Conservation (phyloP, 805 yeast genomes). For the Cyberlindnera saturnus region DNA sequence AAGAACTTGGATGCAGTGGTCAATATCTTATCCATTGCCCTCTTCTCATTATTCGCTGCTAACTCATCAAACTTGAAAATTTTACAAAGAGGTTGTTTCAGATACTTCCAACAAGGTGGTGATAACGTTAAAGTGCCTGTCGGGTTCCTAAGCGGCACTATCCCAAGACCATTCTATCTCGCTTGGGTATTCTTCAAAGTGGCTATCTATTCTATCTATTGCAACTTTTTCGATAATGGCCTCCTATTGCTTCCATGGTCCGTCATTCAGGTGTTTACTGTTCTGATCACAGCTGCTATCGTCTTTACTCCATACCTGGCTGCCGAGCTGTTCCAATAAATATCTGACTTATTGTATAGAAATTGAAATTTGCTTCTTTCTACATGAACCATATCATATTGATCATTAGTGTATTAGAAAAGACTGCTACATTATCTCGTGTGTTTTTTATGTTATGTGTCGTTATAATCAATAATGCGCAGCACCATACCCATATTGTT, state of each 20-base stretch:
- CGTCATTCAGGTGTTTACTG: conserved; percentile 57
- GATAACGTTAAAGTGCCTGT: conserved; percentile 73
- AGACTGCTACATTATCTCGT: conserved; percentile 1
- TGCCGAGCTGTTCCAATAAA: conserved; percentile 18
- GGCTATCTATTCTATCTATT: conserved; percentile 74
- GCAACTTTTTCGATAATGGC: conserved; percentile 66
- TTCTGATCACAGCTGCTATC: conserved; percentile 64
- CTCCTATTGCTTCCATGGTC: conserved; percentile 63
- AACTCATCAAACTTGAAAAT: conserved; percentile 57
- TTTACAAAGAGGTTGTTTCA: conserved; percentile 84
- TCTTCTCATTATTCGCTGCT: conserved; percentile 88
- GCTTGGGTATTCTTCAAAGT: conserved; percentile 87
- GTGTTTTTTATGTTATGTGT: not conserved
- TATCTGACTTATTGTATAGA: not conserved
- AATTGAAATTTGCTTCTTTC: not conserved
- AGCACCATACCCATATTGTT: conserved; percentile 5
- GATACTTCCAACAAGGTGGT: conserved; percentile 82
- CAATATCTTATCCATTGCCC: conserved; percentile 85
- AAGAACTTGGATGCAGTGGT: conserved; percentile 78
- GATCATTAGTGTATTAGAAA: conserved; percentile 9
- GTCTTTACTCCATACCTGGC: conserved; percentile 76
- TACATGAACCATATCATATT: not conserved
- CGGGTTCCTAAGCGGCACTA: conserved; percentile 74
- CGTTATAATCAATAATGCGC: conserved; percentile 7
- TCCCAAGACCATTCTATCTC: conserved; percentile 67